These are phyloP conservation scores for Cladosporium oxysporum DNA, from an alignment of 2,329 filamentous ascomycete genomes.

Conservation along the genomic window DNA sequence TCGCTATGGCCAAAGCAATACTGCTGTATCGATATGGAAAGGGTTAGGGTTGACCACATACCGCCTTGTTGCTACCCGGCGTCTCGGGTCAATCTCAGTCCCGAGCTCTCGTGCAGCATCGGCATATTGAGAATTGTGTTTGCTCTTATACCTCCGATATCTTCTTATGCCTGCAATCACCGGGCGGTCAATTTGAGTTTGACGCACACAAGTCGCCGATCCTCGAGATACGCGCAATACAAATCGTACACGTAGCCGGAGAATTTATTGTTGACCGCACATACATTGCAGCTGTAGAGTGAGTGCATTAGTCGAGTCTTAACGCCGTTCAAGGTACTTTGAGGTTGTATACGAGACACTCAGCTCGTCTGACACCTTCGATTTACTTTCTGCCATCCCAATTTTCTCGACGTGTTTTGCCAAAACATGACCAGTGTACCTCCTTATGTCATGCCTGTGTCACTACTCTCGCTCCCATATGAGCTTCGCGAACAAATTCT, in stretches of 20 bases:
- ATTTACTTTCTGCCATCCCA: not conserved
- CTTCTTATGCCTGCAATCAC: not conserved
- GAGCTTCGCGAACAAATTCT: constrained; percentile 27
- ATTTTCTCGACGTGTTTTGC: not conserved
- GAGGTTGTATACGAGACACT: no score
- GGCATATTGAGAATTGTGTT: no score
- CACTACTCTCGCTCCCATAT: constrained; percentile 23
- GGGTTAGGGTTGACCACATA: not conserved
- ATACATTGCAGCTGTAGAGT: no score
- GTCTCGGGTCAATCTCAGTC: no score
- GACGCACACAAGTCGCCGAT: not conserved
- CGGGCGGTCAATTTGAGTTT: not conserved
- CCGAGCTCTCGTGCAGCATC: no score
- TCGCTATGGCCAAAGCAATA: not conserved
- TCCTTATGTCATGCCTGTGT: not conserved
- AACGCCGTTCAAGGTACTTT: no score
- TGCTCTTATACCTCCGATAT: constrained; percentile 24
- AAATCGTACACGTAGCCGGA: not conserved
- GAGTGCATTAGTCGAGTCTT: no score
- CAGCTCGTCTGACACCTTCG: not conserved
- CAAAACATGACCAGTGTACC: not conserved
- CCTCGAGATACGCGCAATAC: not conserved
- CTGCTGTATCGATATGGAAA: not conserved
- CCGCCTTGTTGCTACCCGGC: no score
- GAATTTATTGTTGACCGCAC: no score